A percentile compares a stretch with the other conserved stretches of the same genome.
phyloP scores from a whole-genome alignment of 75 land plant genomes.

The Larix kaempferi region DNA sequence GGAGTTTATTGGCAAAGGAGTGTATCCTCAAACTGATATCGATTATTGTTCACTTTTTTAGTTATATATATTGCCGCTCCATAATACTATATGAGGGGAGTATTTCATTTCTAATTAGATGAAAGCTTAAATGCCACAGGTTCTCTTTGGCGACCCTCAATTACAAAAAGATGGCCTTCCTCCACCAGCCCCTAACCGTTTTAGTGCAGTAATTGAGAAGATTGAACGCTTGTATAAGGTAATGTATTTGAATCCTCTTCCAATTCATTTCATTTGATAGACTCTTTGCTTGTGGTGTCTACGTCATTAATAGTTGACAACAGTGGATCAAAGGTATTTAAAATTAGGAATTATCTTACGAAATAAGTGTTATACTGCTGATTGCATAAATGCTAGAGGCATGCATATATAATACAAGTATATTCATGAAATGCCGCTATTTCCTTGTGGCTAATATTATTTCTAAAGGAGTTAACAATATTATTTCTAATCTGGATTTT shows the following conservation, averaged over 20 bases:
- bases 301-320: background rate
- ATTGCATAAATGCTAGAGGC: background rate
- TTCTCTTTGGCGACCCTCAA: background rate
- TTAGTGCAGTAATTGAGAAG: slow-evolving; percentile 86
- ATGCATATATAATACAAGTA: background rate
- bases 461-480: background rate
- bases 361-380: background rate
- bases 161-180: slow-evolving; percentile 12
- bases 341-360: background rate
- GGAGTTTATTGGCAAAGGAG: too few relatives aligned
- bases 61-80: background rate
- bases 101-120: background rate
- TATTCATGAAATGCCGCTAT: background rate
- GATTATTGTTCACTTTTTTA: too few relatives aligned
- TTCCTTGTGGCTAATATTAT: background rate
- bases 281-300: background rate
- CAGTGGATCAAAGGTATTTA: background rate
- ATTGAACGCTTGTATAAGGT: slow-evolving; percentile 94
- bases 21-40: too few relatives aligned
- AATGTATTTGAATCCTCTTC: slow-evolving; percentile 1
- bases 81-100: background rate
- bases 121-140: background rate
- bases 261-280: background rate
- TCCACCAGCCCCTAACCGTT: slow-evolving; percentile 44
- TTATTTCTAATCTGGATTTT: slow-evolving; percentile 2